These are phyloP conservation scores for Luvunga scandens DNA, from an alignment of 345 rosid genomes.

Conservation along the genomic window DNA sequence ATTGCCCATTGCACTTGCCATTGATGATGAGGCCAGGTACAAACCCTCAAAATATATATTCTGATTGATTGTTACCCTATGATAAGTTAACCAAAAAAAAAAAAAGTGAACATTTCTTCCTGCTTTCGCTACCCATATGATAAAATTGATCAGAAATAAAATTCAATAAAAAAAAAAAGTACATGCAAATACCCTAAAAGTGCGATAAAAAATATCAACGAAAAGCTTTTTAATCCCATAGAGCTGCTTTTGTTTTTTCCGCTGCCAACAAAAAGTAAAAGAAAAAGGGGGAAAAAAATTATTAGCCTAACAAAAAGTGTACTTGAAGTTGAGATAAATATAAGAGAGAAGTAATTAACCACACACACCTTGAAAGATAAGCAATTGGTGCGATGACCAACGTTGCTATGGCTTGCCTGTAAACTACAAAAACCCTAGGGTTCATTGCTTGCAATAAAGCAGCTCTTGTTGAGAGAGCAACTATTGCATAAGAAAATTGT, in stretches of 20 bases:
- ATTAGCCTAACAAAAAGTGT: too few relatives aligned
- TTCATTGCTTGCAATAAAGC: constrained; percentile 40
- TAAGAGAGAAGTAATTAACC: too few relatives aligned
- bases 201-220: constrained; percentile 34
- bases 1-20: constrained; percentile 41
- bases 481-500: constrained; percentile 32
- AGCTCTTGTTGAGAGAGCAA: constrained; percentile 33
- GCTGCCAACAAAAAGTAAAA: constrained; percentile 13
- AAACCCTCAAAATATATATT: constrained; percentile 36
- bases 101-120: background rate
- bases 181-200: constrained; percentile 34
- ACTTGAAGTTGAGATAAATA: background rate
- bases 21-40: constrained; percentile 41
- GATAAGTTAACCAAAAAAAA: background rate
- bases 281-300: background rate
- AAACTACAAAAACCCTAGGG: constrained; percentile 40
- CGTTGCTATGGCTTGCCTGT: constrained; percentile 43
- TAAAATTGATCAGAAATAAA: background rate
- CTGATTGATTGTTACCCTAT: constrained; percentile 43
- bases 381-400: constrained; percentile 35
- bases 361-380: constrained; percentile 23
- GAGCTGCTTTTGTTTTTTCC: constrained; percentile 18
- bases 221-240: constrained; percentile 35
- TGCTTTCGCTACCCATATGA: too few relatives aligned
- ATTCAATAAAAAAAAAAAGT: too few relatives aligned